phyloP scores from a whole-genome alignment of 371 early-diverging fungal species.

The Cokeromyces recurvatus region DNA sequence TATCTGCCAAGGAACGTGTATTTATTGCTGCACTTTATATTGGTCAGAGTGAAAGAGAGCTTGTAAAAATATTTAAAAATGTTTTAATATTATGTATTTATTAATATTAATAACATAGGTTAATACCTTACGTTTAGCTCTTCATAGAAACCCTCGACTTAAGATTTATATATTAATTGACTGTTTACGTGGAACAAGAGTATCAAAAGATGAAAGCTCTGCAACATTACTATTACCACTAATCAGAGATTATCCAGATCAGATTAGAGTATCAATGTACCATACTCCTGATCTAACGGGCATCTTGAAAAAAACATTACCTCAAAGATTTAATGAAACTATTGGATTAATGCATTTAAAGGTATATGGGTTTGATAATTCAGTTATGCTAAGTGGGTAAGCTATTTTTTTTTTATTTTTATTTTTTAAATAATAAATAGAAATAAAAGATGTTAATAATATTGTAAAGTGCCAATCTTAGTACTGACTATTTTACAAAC shows the following conservation, averaged over 20 bases:
- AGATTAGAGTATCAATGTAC: constrained; percentile 70
- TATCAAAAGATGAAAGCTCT: constrained; percentile 55
- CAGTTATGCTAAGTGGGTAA: constrained; percentile 86
- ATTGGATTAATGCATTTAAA: constrained; percentile 95
- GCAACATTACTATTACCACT: constrained; percentile 68
- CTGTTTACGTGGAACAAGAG: constrained; percentile 82
- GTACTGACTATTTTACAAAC: constrained; percentile 89
- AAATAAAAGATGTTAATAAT: no score
- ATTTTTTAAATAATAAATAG: no score
- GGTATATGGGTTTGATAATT: constrained; percentile 85
- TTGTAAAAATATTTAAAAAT: constrained; percentile 60
- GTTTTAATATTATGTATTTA: no score
- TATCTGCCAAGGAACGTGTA: constrained; percentile 68
- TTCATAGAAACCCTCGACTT: constrained; percentile 47
- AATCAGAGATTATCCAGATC: constrained; percentile 58
- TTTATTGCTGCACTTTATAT: constrained; percentile 86
- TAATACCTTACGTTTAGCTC: constrained; percentile 50
- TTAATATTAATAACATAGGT: constrained; percentile 33
- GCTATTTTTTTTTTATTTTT: not conserved
- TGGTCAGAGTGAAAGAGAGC: constrained; percentile 75
- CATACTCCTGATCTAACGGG: constrained; percentile 83
- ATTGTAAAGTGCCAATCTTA: constrained; percentile 86
- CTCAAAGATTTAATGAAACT: constrained; percentile 87
- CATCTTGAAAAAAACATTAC: constrained; percentile 64
- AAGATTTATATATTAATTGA: constrained; percentile 78